A percentile compares a stretch with the other conserved stretches of the same genome.
phyloP scores from a whole-genome alignment of 2,329 filamentous ascomycete species.

The Paraphoma sp. region DNA sequence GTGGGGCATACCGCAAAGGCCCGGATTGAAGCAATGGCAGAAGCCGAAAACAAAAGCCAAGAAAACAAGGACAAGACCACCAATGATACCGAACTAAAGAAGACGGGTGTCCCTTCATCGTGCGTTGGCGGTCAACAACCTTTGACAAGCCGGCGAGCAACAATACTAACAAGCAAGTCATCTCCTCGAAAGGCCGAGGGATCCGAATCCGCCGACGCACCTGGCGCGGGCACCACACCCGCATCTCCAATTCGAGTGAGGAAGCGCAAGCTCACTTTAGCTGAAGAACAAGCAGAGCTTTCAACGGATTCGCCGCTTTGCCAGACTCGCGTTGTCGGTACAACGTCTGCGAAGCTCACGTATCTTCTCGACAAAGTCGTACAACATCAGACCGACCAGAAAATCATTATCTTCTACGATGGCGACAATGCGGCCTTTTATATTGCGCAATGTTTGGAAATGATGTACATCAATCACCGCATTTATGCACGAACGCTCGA shows the following conservation, averaged over 20 bases:
- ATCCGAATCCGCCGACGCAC: neutral
- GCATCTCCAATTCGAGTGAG: constrained; percentile 26
- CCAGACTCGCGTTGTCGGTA: constrained; percentile 72
- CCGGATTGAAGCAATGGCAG: constrained; percentile 29
- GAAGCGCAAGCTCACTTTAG: constrained; percentile 42
- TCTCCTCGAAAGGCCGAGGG: constrained; percentile 26
- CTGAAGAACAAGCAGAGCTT: constrained; percentile 38
- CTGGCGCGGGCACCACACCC: neutral
- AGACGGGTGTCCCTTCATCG: constrained; percentile 50
- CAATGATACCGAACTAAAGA: constrained; percentile 26
- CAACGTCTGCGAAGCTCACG: constrained; percentile 83
- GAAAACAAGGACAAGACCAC: constrained; percentile 4
- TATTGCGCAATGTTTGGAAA: constrained; percentile 80
- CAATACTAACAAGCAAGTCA: constrained; percentile 22
- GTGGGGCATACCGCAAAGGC: constrained; percentile 38
- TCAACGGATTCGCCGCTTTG: constrained; percentile 61
- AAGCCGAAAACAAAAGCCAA: constrained; percentile 25
- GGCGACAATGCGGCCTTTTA: constrained; percentile 87
- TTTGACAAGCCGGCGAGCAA: constrained; percentile 34
- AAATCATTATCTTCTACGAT: constrained; percentile 93
- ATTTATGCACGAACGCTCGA: constrained; percentile 72
- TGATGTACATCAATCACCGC: constrained; percentile 67
- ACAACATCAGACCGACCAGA: constrained; percentile 72
- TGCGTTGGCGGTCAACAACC: constrained; percentile 47
- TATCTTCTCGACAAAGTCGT: constrained; percentile 80